phyloP scores from a whole-genome alignment of 2,329 filamentous ascomycete genomes.

The Chaetomium sp. region DNA sequence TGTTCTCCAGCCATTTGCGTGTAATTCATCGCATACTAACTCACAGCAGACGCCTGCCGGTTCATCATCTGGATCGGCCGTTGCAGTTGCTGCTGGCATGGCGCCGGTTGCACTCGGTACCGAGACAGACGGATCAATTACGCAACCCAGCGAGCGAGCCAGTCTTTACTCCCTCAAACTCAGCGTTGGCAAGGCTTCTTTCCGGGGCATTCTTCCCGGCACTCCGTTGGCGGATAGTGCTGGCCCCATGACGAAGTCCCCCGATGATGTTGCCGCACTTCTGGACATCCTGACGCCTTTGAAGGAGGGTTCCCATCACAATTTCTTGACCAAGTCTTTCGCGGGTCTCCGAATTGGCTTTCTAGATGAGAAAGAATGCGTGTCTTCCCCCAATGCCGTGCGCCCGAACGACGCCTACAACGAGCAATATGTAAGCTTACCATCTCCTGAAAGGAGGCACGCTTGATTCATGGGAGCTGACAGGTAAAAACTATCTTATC shows the following conservation, averaged over 20 bases:
- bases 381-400: too few relatives aligned
- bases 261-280: neutral
- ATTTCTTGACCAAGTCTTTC: too few relatives aligned
- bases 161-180: neutral
- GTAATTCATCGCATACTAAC: neutral
- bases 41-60: neutral
- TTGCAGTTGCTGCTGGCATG: neutral
- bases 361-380: too few relatives aligned
- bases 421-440: too few relatives aligned
- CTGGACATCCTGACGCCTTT: neutral
- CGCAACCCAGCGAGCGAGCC: neutral
- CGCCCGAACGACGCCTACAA: too few relatives aligned
- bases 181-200: neutral
- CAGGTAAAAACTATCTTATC: too few relatives aligned
- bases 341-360: too few relatives aligned
- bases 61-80: neutral
- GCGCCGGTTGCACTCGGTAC: neutral
- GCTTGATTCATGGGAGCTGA: too few relatives aligned
- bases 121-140: neutral
- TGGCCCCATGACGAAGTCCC: neutral
- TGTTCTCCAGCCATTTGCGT: too few relatives aligned
- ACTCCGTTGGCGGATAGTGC: neutral
- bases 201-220: neutral
- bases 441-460: too few relatives aligned
- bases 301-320: neutral